Evolutionary conservation across 768 basidiomycete species (phyloP).

Genomic region (Podaxis sp.): DNA sequence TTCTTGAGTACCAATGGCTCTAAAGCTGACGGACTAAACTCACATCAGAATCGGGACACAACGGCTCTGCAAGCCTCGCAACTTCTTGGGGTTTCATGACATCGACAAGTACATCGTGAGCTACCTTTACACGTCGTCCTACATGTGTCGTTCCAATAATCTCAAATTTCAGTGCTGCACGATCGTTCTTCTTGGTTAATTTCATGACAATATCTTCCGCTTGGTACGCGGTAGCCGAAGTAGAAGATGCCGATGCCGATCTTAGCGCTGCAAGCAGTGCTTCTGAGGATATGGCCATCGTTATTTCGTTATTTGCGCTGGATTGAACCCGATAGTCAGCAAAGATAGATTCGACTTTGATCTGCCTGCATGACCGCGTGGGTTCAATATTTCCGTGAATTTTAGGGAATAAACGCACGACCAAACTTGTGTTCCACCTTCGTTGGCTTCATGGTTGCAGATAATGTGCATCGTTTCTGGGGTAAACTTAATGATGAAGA

Average conservation of each 20-base stretch:
- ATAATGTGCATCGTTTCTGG: conserved; percentile 78
- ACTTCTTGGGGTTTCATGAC: conserved; percentile 77
- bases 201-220: conserved; percentile 75
- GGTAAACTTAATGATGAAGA: conserved; percentile 79
- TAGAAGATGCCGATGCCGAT: conserved; percentile 53
- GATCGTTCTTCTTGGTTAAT: conserved; percentile 83
- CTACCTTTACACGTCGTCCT: conserved; percentile 62
- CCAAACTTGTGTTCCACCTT: conserved; percentile 90
- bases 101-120: conserved; percentile 82
- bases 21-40: conserved; percentile 22
- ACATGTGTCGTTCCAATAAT: conserved; percentile 65
- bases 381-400: background rate
- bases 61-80: conserved; percentile 69
- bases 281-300: conserved; percentile 69
- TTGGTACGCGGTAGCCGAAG: conserved; percentile 42
- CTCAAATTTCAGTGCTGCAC: conserved; percentile 76
- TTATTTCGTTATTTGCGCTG: conserved; percentile 80
- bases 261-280: conserved; percentile 74
- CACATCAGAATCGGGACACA: conserved; percentile 87
- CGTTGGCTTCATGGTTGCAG: conserved; percentile 76
- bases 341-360: conserved; percentile 70
- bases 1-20: background rate
- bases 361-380: conserved; percentile 39
- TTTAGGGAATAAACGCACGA: conserved; percentile 28
- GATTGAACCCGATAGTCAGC: conserved; percentile 83